Evolutionary conservation across 2,329 filamentous ascomycete species (phyloP).

Genomic region (Diaporthe sp.): DNA sequence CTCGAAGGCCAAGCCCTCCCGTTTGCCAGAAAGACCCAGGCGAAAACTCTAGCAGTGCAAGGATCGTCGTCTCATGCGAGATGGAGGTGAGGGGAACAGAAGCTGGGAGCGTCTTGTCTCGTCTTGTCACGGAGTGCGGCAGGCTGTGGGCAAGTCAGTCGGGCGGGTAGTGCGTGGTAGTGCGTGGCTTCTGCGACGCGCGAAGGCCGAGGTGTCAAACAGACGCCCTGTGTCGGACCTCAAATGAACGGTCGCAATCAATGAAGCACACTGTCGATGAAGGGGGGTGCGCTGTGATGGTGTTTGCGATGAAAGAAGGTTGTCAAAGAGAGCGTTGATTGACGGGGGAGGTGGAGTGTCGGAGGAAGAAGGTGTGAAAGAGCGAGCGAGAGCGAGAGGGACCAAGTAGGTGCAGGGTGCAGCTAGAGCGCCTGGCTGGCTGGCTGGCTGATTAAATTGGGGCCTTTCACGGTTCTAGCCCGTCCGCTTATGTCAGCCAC

Average conservation of each 20-base stretch:
- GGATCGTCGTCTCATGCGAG: constrained; percentile 24
- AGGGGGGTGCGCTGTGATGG: constrained; percentile 2
- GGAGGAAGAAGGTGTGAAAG: constrained; percentile 5
- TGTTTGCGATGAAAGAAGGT: constrained; percentile 24
- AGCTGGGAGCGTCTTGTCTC: background rate
- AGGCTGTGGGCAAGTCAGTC: constrained; percentile 26
- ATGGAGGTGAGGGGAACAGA: background rate
- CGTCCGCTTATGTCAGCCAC: constrained; percentile 20
- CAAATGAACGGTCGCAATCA: constrained; percentile 15
- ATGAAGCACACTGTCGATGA: background rate
- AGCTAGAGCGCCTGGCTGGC: background rate
- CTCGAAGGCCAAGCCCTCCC: constrained; percentile 34
- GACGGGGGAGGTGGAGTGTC: constrained; percentile 18
- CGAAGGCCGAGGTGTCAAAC: background rate
- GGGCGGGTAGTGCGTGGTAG: background rate
- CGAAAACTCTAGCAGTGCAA: constrained; percentile 32
- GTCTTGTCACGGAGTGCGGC: constrained; percentile 19
- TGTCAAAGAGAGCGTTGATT: constrained; percentile 27
- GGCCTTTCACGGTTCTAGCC: background rate
- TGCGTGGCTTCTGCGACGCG: background rate
- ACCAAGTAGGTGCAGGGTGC: constrained; percentile 3
- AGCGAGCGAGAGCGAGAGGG: constrained; percentile 6
- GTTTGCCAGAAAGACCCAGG: constrained; percentile 36
- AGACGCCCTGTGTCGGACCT: background rate
- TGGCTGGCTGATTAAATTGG: constrained; percentile 7